Evolutionary conservation across 2,329 filamentous ascomycete genomes (phyloP).

Genomic region (Xylaria sp.): DNA sequence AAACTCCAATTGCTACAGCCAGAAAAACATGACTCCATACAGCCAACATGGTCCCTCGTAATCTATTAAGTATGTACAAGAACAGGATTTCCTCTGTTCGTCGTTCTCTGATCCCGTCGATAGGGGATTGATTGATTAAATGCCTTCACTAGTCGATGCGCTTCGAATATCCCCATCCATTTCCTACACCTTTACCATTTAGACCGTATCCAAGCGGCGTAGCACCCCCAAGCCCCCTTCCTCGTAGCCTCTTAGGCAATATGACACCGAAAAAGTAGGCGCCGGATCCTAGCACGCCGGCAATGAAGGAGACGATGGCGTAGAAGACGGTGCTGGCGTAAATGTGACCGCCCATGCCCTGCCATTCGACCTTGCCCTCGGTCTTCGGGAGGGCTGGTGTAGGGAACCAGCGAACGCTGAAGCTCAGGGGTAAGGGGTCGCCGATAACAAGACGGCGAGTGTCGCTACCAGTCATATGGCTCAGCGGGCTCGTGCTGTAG

Average conservation of each 20-base stretch:
- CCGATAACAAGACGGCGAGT: conserved; percentile 82
- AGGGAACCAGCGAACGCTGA: conserved; percentile 89
- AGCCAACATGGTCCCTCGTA: conserved; percentile 28
- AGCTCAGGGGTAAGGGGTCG: conserved; percentile 80
- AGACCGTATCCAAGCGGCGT: conserved; percentile 68
- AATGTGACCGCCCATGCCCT: conserved; percentile 71
- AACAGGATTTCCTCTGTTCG: not conserved
- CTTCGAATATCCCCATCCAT: conserved; percentile 71
- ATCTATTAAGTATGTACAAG: conserved; percentile 39
- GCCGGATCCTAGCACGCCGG: conserved; percentile 64
- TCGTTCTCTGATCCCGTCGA: not conserved
- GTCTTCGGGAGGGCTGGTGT: conserved; percentile 75
- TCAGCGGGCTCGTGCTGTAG: conserved; percentile 82
- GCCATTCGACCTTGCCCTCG: conserved; percentile 73
- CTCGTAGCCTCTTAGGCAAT: conserved; percentile 64
- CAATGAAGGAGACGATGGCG: conserved; percentile 67
- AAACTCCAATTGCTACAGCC: conserved; percentile 39
- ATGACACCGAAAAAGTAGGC: conserved; percentile 72
- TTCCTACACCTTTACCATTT: conserved; percentile 59
- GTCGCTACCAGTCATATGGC: conserved; percentile 64
- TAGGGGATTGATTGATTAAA: not conserved
- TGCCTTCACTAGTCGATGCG: conserved; percentile 55
- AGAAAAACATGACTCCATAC: conserved; percentile 25
- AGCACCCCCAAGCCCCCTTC: conserved; percentile 64
- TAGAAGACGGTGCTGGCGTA: conserved; percentile 74